Percentiles rank a stretch among this genome's conserved stretches.
Evolutionary conservation across 176 grass and related monocot genomes (phyloP).

Genomic region (Rhynchospora breviuscula): DNA sequence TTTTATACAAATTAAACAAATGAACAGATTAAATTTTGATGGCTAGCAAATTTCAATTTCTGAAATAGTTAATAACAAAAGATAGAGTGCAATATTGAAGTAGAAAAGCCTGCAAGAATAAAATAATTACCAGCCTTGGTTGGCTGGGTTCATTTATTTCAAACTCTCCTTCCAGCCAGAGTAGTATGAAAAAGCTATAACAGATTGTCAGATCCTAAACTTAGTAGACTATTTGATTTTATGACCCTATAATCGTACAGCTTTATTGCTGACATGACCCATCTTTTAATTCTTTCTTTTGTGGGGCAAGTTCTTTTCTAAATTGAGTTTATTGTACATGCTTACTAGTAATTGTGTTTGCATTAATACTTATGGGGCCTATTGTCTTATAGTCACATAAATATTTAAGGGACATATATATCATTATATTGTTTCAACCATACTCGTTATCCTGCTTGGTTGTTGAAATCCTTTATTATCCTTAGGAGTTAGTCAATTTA

Average conservation of each 20-base stretch:
- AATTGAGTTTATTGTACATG: background rate
- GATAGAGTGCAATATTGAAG: background rate
- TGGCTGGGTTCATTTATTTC: slow-evolving; percentile 14
- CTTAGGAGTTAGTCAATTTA: background rate
- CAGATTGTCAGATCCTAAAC: background rate
- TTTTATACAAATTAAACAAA: background rate
- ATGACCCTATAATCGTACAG: background rate
- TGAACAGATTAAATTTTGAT: background rate
- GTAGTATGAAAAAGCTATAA: background rate
- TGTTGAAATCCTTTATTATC: background rate
- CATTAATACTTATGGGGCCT: too few species aligned
- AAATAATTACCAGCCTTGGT: background rate
- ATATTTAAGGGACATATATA: too few species aligned
- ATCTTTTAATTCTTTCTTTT: background rate
- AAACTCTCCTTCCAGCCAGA: background rate
- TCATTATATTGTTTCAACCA: too few species aligned
- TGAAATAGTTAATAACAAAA: background rate
- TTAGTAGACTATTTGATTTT: background rate
- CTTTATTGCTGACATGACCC: background rate
- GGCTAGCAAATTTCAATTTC: background rate
- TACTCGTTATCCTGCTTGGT: too few species aligned
- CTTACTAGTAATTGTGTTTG: too few species aligned
- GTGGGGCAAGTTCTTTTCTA: background rate
- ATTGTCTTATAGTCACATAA: too few species aligned
- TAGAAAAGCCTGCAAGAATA: background rate